A percentile compares a stretch with the other conserved stretches of the same genome.
Conservation (phyloP, 2,329 filamentous ascomycete genomes). For the Paraconiothyrium brasiliense region DNA sequence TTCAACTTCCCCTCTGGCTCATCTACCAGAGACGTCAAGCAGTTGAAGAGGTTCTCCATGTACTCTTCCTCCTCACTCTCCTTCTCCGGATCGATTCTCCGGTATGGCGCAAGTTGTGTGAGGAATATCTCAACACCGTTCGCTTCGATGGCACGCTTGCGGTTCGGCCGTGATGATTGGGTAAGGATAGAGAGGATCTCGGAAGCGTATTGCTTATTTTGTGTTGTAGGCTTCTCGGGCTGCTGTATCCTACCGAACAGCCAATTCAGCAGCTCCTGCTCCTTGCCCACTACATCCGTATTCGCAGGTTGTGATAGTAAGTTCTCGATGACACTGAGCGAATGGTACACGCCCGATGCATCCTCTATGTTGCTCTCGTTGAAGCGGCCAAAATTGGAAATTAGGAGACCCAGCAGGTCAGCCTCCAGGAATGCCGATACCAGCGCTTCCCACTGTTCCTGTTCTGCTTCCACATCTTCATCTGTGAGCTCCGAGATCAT, state of each 20-base stretch:
- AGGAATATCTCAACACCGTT: constrained; percentile 83
- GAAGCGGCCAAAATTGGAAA: constrained; percentile 80
- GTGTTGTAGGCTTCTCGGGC: constrained; percentile 73
- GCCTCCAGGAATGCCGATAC: constrained; percentile 70
- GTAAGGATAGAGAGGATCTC: constrained; percentile 90
- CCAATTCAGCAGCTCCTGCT: constrained; percentile 77
- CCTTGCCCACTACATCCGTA: constrained; percentile 75
- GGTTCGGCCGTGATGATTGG: constrained; percentile 75
- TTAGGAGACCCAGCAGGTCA: constrained; percentile 76
- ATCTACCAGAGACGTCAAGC: constrained; percentile 81
- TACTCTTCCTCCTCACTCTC: constrained; percentile 93
- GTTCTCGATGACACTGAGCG: constrained; percentile 83
- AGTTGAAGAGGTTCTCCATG: constrained; percentile 92
- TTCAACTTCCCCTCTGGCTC: constrained; percentile 78
- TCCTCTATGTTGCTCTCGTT: constrained; percentile 79
- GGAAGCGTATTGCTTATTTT: constrained; percentile 95
- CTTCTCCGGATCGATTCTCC: constrained; percentile 84
- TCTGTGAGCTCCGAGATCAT: constrained; percentile 91
- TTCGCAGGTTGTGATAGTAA: constrained; percentile 75
- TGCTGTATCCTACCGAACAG: constrained; percentile 77
- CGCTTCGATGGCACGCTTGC: constrained; percentile 68
- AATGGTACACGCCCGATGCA: constrained; percentile 85
- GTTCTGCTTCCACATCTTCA: constrained; percentile 84
- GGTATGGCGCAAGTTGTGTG: constrained; percentile 84
- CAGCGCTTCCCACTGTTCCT: constrained; percentile 81